Percentiles rank a stretch among this genome's conserved stretches.
Evolutionary conservation across 2,329 filamentous ascomycete genomes (phyloP).

Genomic region (Fusarium sp.): DNA sequence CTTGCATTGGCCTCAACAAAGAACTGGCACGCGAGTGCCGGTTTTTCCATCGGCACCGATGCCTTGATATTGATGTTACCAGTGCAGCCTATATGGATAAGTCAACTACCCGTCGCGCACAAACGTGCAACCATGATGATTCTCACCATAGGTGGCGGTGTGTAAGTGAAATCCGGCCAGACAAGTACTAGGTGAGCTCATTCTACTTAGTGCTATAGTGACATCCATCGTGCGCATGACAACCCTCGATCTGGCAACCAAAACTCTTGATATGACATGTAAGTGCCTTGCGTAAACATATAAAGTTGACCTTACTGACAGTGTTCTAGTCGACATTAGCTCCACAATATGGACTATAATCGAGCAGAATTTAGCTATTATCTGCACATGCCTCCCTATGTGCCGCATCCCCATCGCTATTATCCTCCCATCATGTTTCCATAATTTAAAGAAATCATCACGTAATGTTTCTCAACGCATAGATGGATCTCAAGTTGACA

Average conservation of each 20-base stretch:
- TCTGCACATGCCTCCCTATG: slow-evolving; percentile 52
- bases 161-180: slow-evolving; percentile 45
- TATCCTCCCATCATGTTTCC: slow-evolving; percentile 48
- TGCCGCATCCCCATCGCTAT: slow-evolving; percentile 50
- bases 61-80: slow-evolving; percentile 56
- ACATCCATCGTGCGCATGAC: slow-evolving; percentile 54
- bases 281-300: slow-evolving; percentile 1
- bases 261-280: slow-evolving; percentile 50
- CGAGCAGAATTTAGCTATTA: slow-evolving; percentile 51
- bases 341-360: slow-evolving; percentile 52
- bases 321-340: slow-evolving; percentile 42
- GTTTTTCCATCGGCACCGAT: slow-evolving; percentile 57
- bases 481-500: slow-evolving; percentile 8
- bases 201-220: slow-evolving; percentile 45
- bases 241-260: slow-evolving; percentile 50
- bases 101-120: slow-evolving; percentile 52
- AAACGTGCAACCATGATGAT: slow-evolving; percentile 53
- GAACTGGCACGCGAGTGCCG: slow-evolving; percentile 60
- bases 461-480: background rate
- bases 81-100: slow-evolving; percentile 55
- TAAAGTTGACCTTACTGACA: background rate
- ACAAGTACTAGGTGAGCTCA: background rate
- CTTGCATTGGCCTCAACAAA: slow-evolving; percentile 55
- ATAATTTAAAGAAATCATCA: slow-evolving; percentile 14
- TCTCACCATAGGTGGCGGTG: slow-evolving; percentile 54